These are phyloP conservation scores for Picea sitchensis DNA, from an alignment of 75 land plant genomes.

Conservation along the genomic window DNA sequence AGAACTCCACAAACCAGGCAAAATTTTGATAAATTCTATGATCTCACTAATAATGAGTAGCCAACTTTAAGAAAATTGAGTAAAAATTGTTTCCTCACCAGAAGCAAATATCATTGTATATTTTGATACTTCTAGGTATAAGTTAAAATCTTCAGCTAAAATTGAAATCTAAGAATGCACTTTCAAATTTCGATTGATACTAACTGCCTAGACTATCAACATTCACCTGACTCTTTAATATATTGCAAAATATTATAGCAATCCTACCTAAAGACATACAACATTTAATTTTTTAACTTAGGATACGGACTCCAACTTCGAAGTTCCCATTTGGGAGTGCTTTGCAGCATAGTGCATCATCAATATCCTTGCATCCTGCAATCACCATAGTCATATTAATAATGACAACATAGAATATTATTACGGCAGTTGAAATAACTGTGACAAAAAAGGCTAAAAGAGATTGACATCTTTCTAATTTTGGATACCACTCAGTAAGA, in stretches of 20 bases:
- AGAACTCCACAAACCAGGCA: too few relatives aligned
- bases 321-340: slow-evolving; percentile 77
- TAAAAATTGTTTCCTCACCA: too few relatives aligned
- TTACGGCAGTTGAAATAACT: background rate
- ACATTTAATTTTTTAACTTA: slow-evolving; percentile 7
- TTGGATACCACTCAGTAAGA: background rate
- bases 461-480: background rate
- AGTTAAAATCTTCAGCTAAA: too few relatives aligned
- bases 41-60: too few relatives aligned
- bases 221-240: background rate
- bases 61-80: too few relatives aligned
- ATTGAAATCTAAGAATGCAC: too few relatives aligned
- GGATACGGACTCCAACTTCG: slow-evolving; percentile 99
- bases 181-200: too few relatives aligned
- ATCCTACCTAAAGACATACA: background rate
- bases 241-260: background rate
- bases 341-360: slow-evolving; percentile 96
- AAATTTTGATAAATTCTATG: too few relatives aligned
- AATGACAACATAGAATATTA: background rate
- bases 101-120: too few relatives aligned
- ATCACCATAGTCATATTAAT: background rate
- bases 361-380: slow-evolving; percentile 98
- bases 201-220: background rate
- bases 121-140: too few relatives aligned
- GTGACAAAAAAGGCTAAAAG: background rate